Base-by-base conservation (phyloP, 202 grass and related monocot genomes). In the Bolboschoenoplectus hybrid region DNA sequence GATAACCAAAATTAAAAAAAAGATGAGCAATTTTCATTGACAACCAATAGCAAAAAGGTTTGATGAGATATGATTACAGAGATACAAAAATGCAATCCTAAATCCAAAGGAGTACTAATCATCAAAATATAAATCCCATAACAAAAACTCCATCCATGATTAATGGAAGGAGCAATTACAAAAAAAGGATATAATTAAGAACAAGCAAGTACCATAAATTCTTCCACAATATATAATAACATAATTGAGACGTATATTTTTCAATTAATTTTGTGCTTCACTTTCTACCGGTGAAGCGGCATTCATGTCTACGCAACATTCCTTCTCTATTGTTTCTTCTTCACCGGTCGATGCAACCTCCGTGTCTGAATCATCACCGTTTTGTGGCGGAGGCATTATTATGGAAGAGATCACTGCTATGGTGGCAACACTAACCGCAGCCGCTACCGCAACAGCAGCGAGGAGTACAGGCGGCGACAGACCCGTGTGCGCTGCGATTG, bases 181-280 rank as follows among this genome's bases (percentile, higher is more conserved):
- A 64, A 10, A 64, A 10, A 71, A 71, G 40, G 17, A 12, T 64
- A 66, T 43, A 70, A 70, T 44, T 17, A 45, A 45, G 67, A 3
- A 71, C 1, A 71, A 3, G 7, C 43, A 49, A 32, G 69, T 20
- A 73, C 17, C 17, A 47, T 26, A 26, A 26, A 26, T 47, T 4
- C 7, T 73, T 73, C 7, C 14, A 73, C 7, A 73, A 47, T 26
- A 26, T 26, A 26, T 73, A 47, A 49, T 46, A 73, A 49, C 38
- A 69, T 38, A 66, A 38, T 38, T 9, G n/a, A 73, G 8, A 6
- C 17, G 10, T 9, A 87, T 17, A 55, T 19, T 32, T 74, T 63
- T 82, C 80, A 88, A 67, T 88, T 55, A 88, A 67, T 88, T 55
- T 77, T 88, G 52, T 84, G 53, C 69, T 75, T 88, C 49, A 68